Evolutionary conservation across 805 yeast genomes (phyloP), one percentile per base, ranked within the genome.

Genomic region (Yamadazyma tumulicola): DNA sequence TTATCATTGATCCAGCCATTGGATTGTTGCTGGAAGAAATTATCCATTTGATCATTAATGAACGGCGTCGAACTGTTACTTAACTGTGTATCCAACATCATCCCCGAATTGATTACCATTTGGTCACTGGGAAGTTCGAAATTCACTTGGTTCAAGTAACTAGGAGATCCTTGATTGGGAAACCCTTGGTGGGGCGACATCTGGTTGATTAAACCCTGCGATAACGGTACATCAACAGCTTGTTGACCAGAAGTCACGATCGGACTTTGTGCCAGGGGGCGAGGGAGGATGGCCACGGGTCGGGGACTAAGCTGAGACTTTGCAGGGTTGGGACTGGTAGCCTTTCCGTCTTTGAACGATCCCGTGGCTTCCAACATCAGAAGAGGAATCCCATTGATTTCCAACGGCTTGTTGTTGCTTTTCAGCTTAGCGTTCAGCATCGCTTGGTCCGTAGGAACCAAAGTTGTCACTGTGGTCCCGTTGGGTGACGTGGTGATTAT

Each of bases 381-480:
- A 14, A 79, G 57, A 3, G 86, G 85, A 32, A 79, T 79, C 41
- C 86, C 86, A 45, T 79, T 79, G 41, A 79, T 79, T 40, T 77
- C 80, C 29, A 73, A 61, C 10, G 81, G 77, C 38, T 59, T 67
- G 23, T 77, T 55, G n/a, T 34, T 29, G 15, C 79, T 82, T 37
- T 67, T 66, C 27, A 74, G 74, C 15, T 75, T 69, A 1, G 85
- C 85, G 37, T 73, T 75, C 19, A 61, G 61, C 62, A 85, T 69
- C 0, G 94, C 93, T 41, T 75, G 77, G 51, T 82, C 83, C 0
- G 95, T 86, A 2, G 96, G 96, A 1, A 86, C 89, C 45, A 88
- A 70, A 0, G 89, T 87, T 1, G 96, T 88, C 15, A 87, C 73
- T 0, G 96, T 85, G 0, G 96, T 88, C 36, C 97, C 97, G 46